Base-by-base conservation (phyloP, 306 rosid genomes). In the Crataegus laevigata region DNA sequence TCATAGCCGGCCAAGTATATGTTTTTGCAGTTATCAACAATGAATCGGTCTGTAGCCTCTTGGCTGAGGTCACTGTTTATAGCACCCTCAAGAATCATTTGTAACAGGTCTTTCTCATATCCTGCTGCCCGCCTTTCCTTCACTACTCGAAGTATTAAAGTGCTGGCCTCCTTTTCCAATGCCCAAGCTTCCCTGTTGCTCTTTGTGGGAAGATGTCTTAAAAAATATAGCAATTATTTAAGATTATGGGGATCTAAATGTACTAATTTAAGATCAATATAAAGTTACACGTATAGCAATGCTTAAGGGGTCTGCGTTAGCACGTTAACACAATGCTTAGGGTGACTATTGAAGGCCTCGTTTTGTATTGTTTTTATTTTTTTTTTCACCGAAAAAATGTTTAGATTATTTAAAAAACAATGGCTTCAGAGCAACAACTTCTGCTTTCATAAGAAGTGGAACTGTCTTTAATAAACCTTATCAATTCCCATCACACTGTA, bases 121-220 rank as follows among this genome's bases (percentile, higher is more conserved):
- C 14, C 69, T 2, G 42, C 50, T 17, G n/a, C 57, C 58, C 52
- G 59, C 54, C 68, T 73, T 34, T 73, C 59, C 59, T 73, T 61
- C 69, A 73, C 77, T 21, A 61, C 36, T 9, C 21, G 59, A 2
- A 83, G 76, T 58, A 89, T 83, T 81, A 83, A 79, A 69, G 54
- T 70, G 2, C 68, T 66, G 11, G 82, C 71, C 66, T 89, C 89
- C 73, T 85, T 87, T 72, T 85, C 85, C 8, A 88, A 45, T 13
- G 64, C 82, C 89, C 86, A 79, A 36, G 82, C 79, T 62, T 85
- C 84, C 76, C 80, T 81, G 5, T 89, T 89, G 81, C 54, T 77
- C 85, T 81, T 85, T 32, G 87, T 82, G 38, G 93, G 93, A 55
- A 88, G 58, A 66, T 81, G 77, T 3, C 88, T 85, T 61, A 13